A percentile compares a stretch with the other conserved stretches of the same genome.
phyloP scores from a whole-genome alignment of 2,329 filamentous ascomycete species.

The Akanthomyces muscarius region DNA sequence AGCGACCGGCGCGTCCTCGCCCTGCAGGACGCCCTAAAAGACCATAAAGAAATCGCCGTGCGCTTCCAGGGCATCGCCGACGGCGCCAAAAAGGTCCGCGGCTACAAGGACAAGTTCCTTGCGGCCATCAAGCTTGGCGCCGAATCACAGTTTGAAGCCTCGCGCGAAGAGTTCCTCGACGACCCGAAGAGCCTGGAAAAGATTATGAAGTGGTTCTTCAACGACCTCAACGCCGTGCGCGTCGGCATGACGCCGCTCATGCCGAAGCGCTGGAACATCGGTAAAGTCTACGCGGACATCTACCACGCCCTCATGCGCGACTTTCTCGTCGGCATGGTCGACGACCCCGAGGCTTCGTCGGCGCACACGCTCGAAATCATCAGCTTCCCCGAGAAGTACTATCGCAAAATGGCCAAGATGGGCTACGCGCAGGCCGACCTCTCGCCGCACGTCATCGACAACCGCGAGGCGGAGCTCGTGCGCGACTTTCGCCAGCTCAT shows the following conservation, averaged over 20 bases:
- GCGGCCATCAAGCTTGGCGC: conserved; percentile 72
- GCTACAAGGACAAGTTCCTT: conserved; percentile 95
- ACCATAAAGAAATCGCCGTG: conserved; percentile 90
- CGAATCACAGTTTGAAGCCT: conserved; percentile 67
- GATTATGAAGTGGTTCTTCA: conserved; percentile 93
- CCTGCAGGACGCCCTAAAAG: conserved; percentile 88
- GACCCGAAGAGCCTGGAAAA: conserved; percentile 83
- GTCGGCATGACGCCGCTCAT: conserved; percentile 87
- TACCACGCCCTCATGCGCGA: conserved; percentile 97
- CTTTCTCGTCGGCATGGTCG: conserved; percentile 76
- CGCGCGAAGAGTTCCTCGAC: conserved; percentile 71
- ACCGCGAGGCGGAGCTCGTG: conserved; percentile 83
- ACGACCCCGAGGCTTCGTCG: conserved; percentile 79
- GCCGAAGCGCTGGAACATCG: conserved; percentile 96
- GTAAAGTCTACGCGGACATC: conserved; percentile 81
- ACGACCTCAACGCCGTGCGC: conserved; percentile 92
- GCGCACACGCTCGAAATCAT: conserved; percentile 88
- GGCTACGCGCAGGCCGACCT: conserved; percentile 76
- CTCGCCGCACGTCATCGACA: conserved; percentile 81
- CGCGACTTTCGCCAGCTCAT: conserved; percentile 93
- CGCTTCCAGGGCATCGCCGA: conserved; percentile 94
- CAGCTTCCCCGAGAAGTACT: conserved; percentile 94
- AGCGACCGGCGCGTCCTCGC: conserved; percentile 89
- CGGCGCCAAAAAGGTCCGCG: conserved; percentile 84
- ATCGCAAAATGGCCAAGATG: conserved; percentile 89